These are phyloP conservation scores for Ophiostoma tasmaniense DNA, from an alignment of 2,329 filamentous ascomycete genomes.

Conservation along the genomic window DNA sequence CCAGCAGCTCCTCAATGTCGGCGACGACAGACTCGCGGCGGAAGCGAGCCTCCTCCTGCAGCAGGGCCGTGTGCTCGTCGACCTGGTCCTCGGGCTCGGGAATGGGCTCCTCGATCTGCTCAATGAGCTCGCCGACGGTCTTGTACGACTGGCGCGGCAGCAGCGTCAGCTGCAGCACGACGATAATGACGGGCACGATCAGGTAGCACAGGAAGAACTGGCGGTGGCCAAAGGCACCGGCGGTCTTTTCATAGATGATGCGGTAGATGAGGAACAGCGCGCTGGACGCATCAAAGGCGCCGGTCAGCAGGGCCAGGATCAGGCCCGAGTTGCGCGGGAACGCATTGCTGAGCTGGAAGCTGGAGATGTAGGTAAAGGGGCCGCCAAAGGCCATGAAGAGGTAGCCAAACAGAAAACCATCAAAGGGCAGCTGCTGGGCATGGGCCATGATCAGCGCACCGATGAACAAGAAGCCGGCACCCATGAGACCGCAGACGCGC, in stretches of 20 bases:
- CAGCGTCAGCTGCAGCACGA: conserved; percentile 57
- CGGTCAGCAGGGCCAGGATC: conserved; percentile 72
- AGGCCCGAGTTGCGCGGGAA: conserved; percentile 69
- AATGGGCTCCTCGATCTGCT: conserved; percentile 53
- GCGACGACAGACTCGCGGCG: conserved; percentile 55
- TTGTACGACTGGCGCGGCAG: conserved; percentile 75
- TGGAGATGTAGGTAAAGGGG: conserved; percentile 73
- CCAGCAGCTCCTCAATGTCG: conserved; percentile 67
- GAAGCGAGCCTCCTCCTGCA: conserved; percentile 48
- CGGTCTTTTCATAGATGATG: conserved; percentile 51
- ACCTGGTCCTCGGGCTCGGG: conserved; percentile 41
- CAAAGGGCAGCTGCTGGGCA: conserved; percentile 55
- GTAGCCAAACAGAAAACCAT: conserved; percentile 67
- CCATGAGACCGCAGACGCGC: conserved; percentile 63
- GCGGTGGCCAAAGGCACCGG: conserved; percentile 49
- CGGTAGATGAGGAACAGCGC: conserved; percentile 70
- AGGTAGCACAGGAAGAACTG: conserved; percentile 68
- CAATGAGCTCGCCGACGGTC: conserved; percentile 73
- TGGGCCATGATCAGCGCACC: conserved; percentile 69
- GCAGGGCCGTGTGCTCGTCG: conserved; percentile 47
- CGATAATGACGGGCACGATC: conserved; percentile 57
- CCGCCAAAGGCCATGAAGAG: conserved; percentile 69
- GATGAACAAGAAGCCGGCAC: conserved; percentile 56
- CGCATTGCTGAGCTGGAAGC: conserved; percentile 76
- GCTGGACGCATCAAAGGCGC: conserved; percentile 75